Conservation (phyloP, 2,329 filamentous ascomycete species). For the Colletotrichum sp. region DNA sequence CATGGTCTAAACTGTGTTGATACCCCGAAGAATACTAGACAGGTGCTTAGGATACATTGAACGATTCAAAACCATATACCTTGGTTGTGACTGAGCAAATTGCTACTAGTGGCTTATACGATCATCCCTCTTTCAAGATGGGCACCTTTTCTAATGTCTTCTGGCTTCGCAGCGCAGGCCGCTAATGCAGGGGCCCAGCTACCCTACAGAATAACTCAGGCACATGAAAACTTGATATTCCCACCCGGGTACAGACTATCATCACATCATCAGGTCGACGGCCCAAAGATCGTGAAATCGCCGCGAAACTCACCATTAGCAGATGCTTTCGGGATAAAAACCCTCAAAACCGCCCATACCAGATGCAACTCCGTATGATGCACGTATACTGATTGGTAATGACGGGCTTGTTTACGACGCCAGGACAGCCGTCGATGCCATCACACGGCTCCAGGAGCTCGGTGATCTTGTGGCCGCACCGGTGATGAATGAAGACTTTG, state of each 20-base stretch:
- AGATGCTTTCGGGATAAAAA: background rate
- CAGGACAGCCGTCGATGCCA: conserved; percentile 28
- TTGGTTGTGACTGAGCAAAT: background rate
- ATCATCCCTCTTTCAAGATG: background rate
- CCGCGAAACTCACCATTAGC: background rate
- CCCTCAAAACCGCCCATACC: conserved; percentile 31
- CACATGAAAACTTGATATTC: background rate
- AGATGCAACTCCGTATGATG: conserved; percentile 28
- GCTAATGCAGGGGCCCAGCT: background rate
- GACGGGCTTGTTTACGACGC: conserved; percentile 23
- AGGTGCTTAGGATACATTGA: background rate
- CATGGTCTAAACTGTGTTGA: background rate
- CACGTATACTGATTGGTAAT: conserved; percentile 36
- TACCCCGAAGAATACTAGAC: background rate
- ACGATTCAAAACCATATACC: background rate
- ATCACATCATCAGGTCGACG: background rate
- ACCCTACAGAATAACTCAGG: background rate
- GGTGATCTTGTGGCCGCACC: conserved; percentile 35
- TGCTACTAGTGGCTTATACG: background rate
- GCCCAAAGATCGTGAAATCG: background rate
- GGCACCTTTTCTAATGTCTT: background rate
- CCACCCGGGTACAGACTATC: background rate
- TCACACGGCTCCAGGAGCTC: conserved; percentile 31
- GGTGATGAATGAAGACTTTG: conserved; percentile 35
- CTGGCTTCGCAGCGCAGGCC: background rate